Percentiles rank a stretch among this genome's conserved stretches.
Evolutionary conservation across 164 flowering plant genomes (phyloP).

Genomic region (Liquidambar formosana): DNA sequence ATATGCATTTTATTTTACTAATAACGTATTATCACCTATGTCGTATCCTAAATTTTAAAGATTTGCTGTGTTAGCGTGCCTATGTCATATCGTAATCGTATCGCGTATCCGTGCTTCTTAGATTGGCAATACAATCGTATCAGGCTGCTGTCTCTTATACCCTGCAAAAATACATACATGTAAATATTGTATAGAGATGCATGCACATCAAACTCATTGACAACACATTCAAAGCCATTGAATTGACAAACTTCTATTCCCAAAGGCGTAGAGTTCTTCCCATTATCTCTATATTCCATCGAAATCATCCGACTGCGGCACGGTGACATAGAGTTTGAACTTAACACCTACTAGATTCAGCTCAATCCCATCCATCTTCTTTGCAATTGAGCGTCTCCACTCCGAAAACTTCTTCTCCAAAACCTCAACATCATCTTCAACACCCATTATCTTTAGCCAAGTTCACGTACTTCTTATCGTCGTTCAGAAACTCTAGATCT

Average conservation of each 20-base stretch:
- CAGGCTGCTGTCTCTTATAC: constrained; percentile 57
- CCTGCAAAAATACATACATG: too few relatives aligned
- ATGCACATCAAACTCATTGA: background rate
- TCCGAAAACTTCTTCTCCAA: constrained; percentile 63
- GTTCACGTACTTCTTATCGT: constrained; percentile 9
- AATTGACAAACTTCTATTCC: constrained; percentile 37
- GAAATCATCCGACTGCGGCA: constrained; percentile 71
- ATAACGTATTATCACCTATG: too few relatives aligned
- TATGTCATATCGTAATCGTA: too few relatives aligned
- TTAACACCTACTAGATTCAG: constrained; percentile 68
- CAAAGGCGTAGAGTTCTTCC: constrained; percentile 71
- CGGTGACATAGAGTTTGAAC: constrained; percentile 49
- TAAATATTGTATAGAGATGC: too few relatives aligned
- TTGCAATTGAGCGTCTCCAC: constrained; percentile 62
- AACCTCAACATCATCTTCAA: constrained; percentile 21
- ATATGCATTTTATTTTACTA: too few relatives aligned
- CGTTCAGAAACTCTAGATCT: too few relatives aligned
- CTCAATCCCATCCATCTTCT: too few relatives aligned
- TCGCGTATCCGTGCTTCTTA: too few relatives aligned
- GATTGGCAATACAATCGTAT: constrained; percentile 70
- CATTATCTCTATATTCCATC: constrained; percentile 61
- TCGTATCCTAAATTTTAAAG: too few relatives aligned
- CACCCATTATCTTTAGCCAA: constrained; percentile 12
- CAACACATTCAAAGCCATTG: background rate
- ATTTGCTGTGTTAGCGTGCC: too few relatives aligned